Evolutionary conservation across 129 eudicot species (phyloP), one percentile per base, ranked within the genome.

Genomic region (Centaurea solstitialis): DNA sequence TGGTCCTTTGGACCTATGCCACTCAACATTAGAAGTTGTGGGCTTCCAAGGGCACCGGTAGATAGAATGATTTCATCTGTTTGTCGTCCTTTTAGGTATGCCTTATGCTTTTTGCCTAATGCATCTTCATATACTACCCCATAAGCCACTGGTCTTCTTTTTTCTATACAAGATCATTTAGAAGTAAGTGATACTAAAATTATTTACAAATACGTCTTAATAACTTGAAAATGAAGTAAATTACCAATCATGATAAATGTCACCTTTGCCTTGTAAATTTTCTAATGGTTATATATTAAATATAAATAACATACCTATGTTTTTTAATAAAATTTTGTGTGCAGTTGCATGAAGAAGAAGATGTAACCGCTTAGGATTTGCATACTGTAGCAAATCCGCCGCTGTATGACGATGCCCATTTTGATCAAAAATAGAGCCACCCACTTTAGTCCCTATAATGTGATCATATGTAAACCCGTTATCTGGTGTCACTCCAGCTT

Each of bases 401-500:
- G 82, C 74, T 0, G 82, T 79, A 50, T 69, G 82, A 1, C 76
- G 74, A 1, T 50, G 33, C 28, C 76, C 69, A 18, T 79, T 57
- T 4, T 53, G 68, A 69, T 79, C 82, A 70, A 79, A 69, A 17
- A 79, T 57, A 4, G 82, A 47, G 20, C 76, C 82, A 17, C 70
- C 73, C 3, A 77, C 81, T 69, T 78, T 78, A 67, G 81, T 67
- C 26, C 81, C 81, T 8, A 22, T 78, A 21, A 68, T 23, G 69
- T 78, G 81, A 43, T 78, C 81, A 67, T 68, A 78, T 0, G 75
- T 68, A 41, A 78, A 78, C 30, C 67, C 75, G 47, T 78, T 78
- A 4, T 68, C 41, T 10, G 81, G 81, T 26, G 17, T 18, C 30
- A 78, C 81, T 11, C 81, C 67, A 18, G 81, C 39, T 9, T 78